Evolutionary conservation across 805 yeast species (phyloP).

Genomic region (Kazachstania taianensis): DNA sequence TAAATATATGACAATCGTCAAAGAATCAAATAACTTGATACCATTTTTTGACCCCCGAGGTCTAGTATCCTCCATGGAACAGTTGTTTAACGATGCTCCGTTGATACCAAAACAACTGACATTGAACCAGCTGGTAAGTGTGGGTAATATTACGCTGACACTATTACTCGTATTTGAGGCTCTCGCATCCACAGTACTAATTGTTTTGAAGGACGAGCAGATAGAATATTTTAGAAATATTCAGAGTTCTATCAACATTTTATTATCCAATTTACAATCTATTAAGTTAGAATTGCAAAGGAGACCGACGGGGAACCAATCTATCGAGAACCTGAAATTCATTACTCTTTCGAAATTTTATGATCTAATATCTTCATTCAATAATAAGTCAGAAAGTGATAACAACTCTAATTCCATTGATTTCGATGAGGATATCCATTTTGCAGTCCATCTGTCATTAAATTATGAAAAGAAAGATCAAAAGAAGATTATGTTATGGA

Average conservation of each 20-base stretch:
- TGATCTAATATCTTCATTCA: conserved; percentile 8
- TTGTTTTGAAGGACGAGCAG: conserved; percentile 20
- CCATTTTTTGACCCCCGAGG: conserved; percentile 21
- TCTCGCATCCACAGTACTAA: conserved; percentile 21
- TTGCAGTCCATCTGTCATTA: conserved; percentile 19
- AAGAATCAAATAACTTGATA: conserved; percentile 15
- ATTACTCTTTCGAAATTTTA: conserved; percentile 18
- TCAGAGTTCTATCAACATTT: conserved; percentile 7
- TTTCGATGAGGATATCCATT: conserved; percentile 23
- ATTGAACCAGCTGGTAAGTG: conserved; percentile 14
- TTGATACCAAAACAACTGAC: conserved; percentile 12
- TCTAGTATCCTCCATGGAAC: conserved; percentile 13
- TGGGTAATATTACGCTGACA: conserved; percentile 16
- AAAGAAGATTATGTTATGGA: conserved; percentile 17
- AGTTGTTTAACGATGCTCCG: conserved; percentile 14
- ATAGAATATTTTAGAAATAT: conserved; percentile 11
- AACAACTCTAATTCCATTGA: conserved; percentile 10
- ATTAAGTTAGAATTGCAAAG: conserved; percentile 16
- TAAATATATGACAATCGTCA: conserved; percentile 14
- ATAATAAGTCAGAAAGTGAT: conserved; percentile 5
- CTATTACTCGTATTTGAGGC: conserved; percentile 21
- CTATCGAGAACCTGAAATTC: conserved; percentile 16
- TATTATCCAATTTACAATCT: conserved; percentile 12
- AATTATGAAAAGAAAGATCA: conserved; percentile 22
- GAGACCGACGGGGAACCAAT: conserved; percentile 9